These are phyloP conservation scores for Carex scoparia DNA, from an alignment of 176 grass and related monocot genomes.

Conservation along the genomic window DNA sequence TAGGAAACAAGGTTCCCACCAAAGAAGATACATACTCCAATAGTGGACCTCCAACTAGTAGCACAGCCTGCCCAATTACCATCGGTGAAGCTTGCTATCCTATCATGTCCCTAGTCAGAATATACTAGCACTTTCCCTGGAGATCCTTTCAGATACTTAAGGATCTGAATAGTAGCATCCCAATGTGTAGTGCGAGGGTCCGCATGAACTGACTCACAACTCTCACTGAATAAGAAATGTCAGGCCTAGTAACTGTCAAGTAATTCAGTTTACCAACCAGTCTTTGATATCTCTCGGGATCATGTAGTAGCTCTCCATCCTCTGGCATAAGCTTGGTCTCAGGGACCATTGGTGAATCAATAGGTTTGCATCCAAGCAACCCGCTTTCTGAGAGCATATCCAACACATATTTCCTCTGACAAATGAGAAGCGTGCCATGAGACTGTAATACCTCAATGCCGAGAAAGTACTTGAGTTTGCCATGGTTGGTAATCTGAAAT, in stretches of 20 bases:
- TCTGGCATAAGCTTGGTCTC: not conserved
- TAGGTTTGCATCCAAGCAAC: not conserved
- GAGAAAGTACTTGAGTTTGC: not conserved
- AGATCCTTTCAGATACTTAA: not conserved
- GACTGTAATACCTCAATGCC: not conserved
- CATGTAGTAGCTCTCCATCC: not conserved
- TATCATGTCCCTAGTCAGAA: no score
- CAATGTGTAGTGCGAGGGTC: not conserved
- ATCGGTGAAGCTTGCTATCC: no score
- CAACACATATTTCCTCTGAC: not conserved
- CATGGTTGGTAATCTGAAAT: not conserved
- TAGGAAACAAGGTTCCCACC: no score
- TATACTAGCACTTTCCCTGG: not conserved
- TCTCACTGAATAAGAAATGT: not conserved
- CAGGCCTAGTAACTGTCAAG: not conserved
- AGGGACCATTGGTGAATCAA: not conserved
- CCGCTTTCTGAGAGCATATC: not conserved
- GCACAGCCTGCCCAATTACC: no score
- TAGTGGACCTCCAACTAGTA: no score
- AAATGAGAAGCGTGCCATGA: not conserved
- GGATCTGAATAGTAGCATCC: not conserved
- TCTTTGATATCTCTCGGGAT: not conserved
- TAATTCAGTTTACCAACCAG: not conserved
- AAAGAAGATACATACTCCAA: no score
- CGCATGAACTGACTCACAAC: not conserved